Evolutionary conservation across 495 filamentous ascomycete genomes (phyloP), one percentile per base, ranked within the genome.

Genomic region (Parathielavia appendiculata): DNA sequence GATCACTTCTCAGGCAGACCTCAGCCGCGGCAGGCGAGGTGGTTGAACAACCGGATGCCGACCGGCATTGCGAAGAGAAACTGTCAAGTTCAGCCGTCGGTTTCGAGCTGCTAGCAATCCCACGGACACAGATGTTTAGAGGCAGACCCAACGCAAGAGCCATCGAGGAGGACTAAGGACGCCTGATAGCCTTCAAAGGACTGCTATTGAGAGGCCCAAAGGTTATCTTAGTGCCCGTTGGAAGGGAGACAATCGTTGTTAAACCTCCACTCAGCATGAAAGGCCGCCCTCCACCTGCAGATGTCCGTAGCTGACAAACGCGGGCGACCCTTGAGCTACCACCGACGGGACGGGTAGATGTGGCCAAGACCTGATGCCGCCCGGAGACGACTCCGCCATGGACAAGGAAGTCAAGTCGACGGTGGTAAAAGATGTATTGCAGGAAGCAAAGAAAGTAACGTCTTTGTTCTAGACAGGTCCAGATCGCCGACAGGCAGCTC

Each of bases 1-100:
- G 65, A 69, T 65, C 54, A 44, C 43, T 56, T 63, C 56, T 2
- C 63, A 60, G 54, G 65, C 46, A 67, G 65, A 63, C 63, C 65
- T 58, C 53, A 30, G 50, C 30, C 35, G 56, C 44, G 39, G 48
- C n/a, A 54, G 43, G 22, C 46, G 60, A 65, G 22, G 7, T 20
- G 22, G 63, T 22, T 49, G 54, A 26, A 30, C 32, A 48, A 54
- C 54, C 58, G 54, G 54, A 46, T 58, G 50, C 30, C 58, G 53
- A 32, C 60, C 66, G 54, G 59, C 63, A 66, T 60, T 45, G 63
- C 45, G 48, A 12, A 35, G 17, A 23, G 46, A 58, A 50, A 32
- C 56, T 51, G 44, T 38, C 47, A 44, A 51, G 41, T 41, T 38
- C 47, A 55, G 23, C 53, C 44, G 52, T 46, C 16, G 56, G 62